A percentile compares a stretch with the other conserved stretches of the same genome.
phyloP scores from a whole-genome alignment of 805 yeast species.

The Kazachstania psychrophila region DNA sequence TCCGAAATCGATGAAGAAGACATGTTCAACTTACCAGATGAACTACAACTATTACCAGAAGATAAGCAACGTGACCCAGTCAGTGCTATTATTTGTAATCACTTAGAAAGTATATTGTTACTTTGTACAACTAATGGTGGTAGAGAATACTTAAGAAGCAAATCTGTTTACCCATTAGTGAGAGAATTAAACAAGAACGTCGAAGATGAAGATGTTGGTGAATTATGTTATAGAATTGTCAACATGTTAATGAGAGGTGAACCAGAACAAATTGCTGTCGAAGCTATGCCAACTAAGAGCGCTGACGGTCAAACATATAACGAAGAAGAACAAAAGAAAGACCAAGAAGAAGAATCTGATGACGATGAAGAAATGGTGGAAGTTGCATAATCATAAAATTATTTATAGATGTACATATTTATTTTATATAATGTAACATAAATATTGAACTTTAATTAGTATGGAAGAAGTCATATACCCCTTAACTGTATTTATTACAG shows the following conservation, averaged over 20 bases:
- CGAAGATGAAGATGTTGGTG: constrained; percentile 43
- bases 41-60: constrained; percentile 66
- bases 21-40: constrained; percentile 79
- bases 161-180: constrained; percentile 75
- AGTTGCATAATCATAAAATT: constrained; percentile 20
- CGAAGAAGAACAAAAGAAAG: constrained; percentile 22
- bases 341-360: constrained; percentile 15
- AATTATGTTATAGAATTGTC: constrained; percentile 73
- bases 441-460: no score
- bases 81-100: constrained; percentile 53
- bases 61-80: constrained; percentile 73
- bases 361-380: constrained; percentile 29
- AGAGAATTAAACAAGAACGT: constrained; percentile 72
- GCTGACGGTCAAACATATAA: constrained; percentile 40
- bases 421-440: no score
- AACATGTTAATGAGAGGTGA: constrained; percentile 93
- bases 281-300: constrained; percentile 38
- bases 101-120: constrained; percentile 70
- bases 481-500: no score
- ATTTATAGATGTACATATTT: no score
- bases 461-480: no score
- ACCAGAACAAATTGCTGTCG: constrained; percentile 37
- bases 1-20: constrained; percentile 73
- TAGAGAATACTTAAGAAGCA: constrained; percentile 70
- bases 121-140: constrained; percentile 66